Conservation (phyloP, 805 yeast genomes). For the Pichia membranifaciens region DNA sequence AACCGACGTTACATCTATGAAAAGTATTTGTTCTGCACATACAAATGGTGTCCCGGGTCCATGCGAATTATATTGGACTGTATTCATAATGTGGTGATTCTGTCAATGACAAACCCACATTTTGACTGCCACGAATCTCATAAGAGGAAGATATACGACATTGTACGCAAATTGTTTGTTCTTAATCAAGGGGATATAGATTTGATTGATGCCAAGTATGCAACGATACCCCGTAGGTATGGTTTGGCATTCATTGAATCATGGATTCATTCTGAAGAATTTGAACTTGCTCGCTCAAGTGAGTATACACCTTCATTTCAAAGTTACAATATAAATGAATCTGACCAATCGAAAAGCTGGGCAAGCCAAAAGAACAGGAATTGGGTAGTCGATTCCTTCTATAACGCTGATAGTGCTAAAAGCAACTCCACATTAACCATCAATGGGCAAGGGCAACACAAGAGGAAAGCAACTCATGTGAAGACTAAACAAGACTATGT, state of each 20-base stretch:
- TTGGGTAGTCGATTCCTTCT: slow-evolving; percentile 4
- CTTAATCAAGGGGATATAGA: slow-evolving; percentile 12
- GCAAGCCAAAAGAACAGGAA: slow-evolving; percentile 5
- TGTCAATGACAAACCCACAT: slow-evolving; percentile 7
- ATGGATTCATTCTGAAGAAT: slow-evolving; percentile 2
- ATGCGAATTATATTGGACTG: slow-evolving; percentile 10
- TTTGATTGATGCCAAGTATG: slow-evolving; percentile 8
- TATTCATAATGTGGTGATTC: slow-evolving; percentile 10
- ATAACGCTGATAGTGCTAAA: neutral
- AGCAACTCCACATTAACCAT: neutral
- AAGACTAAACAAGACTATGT: neutral
- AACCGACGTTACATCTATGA: slow-evolving; percentile 5
- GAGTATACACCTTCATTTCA: slow-evolving; percentile 6
- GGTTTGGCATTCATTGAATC: slow-evolving; percentile 13
- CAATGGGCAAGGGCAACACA: neutral
- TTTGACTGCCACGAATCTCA: slow-evolving; percentile 11
- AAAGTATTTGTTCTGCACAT: slow-evolving; percentile 5
- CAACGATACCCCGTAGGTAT: slow-evolving; percentile 13
- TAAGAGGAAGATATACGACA: slow-evolving; percentile 10
- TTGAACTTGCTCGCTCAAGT: neutral
- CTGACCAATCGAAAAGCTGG: neutral
- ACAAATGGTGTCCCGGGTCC: slow-evolving; percentile 10
- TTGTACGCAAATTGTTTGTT: slow-evolving; percentile 12
- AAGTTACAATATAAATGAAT: neutral
- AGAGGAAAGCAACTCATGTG: neutral